Evolutionary conservation across 192 early-diverging fungal species (phyloP).

Genomic region (Backusella sp.): DNA sequence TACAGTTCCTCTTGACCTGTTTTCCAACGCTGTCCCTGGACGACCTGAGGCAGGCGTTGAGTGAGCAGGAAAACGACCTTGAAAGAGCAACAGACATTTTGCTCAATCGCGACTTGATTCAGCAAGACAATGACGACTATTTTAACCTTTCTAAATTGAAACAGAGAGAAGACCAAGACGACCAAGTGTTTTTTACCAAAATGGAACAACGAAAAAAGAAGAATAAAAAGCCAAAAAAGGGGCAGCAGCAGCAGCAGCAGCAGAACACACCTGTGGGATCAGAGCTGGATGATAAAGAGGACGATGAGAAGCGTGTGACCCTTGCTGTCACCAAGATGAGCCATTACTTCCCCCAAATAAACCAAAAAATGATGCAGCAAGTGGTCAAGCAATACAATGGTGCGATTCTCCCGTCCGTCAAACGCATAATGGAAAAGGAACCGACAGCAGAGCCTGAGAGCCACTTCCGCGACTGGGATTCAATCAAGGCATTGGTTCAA

Average conservation of each 20-base stretch:
- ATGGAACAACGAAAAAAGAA: neutral
- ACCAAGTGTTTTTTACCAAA: neutral
- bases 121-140: conserved; percentile 5
- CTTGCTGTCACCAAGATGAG: neutral
- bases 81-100: conserved; percentile 23
- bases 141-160: neutral
- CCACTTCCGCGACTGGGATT: conserved; percentile 8
- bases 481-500: conserved; percentile 26
- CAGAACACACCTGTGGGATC: neutral
- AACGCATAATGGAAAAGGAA: conserved; percentile 13
- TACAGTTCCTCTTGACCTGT: conserved; percentile 24
- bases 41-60: neutral
- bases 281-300: no score
- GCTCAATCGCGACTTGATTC: neutral
- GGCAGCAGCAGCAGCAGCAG: neutral
- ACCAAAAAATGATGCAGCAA: neutral
- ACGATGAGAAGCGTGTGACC: neutral
- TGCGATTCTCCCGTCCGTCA: conserved; percentile 18
- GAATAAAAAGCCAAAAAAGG: conserved; percentile 18
- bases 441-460: neutral
- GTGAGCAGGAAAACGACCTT: neutral
- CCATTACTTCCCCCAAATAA: conserved; percentile 10
- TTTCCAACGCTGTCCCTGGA: conserved; percentile 12
- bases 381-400: conserved; percentile 10
- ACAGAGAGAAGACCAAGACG: conserved; percentile 1